Evolutionary conservation across 352 stramenopile species (phyloP), one percentile per base, ranked within the genome.

Genomic region (Pythium diclinum): DNA sequence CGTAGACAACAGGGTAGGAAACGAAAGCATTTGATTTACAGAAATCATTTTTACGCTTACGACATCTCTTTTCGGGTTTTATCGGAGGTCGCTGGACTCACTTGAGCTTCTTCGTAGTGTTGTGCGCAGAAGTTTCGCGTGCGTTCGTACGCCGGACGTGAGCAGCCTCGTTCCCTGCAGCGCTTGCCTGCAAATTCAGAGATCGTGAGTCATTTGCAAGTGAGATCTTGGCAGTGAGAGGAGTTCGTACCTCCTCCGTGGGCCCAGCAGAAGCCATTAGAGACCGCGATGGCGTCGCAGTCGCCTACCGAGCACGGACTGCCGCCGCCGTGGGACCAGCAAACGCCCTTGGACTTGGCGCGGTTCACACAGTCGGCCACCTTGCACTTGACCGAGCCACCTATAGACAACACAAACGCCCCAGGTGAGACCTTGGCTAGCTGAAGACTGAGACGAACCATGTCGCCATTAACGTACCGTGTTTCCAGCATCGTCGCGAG

Each of bases 271-370:
- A 73, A 63, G 23, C 68, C 79, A 32, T 86, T 73, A 25, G 79
- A 88, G 5, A 88, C 77, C 0, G 79, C 69, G 46, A 88, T 88
- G 5, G 77, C 86, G 23, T 78, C 69, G 53, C 79, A 88, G 21
- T 60, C 62, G 25, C 67, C 64, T 47, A 81, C 70, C 4, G 74
- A 74, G 53, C 79, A 88, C 53, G 67, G 68, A n/a, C 71, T 88
- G 56, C 79, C 79, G 3, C 79, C 79, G 6, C 79, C 79, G 6
- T 87, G 78, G 34, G 78, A 83, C 78, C 78, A 87, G 61, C 78
- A 87, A 3, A 87, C 74, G 63, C 78, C 74, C 62, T 83, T 80
- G 51, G 74, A 83, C 75, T 87, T 87, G 64, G 78, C 78, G 23
- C 78, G 75, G 56, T 89, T 89, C 34, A 66, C 70, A 67, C 82